A percentile compares a stretch with the other conserved stretches of the same genome.
phyloP scores from a whole-genome alignment of 192 early-diverging fungal genomes.

The Umbelopsis isabellina region DNA sequence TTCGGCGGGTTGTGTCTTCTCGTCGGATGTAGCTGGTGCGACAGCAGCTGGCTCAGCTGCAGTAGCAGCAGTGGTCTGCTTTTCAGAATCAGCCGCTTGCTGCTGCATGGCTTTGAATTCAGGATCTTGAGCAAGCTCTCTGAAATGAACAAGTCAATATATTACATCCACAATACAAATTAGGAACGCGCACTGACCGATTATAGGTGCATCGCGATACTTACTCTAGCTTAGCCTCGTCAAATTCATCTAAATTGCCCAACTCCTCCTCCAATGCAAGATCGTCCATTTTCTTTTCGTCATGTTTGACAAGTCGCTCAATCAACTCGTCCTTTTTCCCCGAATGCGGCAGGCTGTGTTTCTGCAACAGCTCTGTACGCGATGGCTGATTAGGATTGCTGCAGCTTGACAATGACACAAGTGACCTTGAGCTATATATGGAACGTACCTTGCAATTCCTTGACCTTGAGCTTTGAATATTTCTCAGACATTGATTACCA shows the following conservation, averaged over 20 bases:
- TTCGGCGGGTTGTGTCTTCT: background rate
- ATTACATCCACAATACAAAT: background rate
- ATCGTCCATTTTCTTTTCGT: conserved; percentile 46
- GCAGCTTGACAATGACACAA: background rate
- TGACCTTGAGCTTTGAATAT: conserved; percentile 50
- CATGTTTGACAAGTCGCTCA: conserved; percentile 58
- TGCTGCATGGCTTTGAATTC: conserved; percentile 14
- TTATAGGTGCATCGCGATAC: background rate
- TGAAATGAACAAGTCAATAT: background rate
- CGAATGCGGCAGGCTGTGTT: conserved; percentile 53
- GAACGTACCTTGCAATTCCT: conserved; percentile 52
- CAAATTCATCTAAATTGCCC: conserved; percentile 40
- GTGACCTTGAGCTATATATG: background rate
- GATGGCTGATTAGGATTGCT: background rate
- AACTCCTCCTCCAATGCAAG: conserved; percentile 34
- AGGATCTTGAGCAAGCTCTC: conserved; percentile 16
- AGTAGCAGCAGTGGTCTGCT: background rate
- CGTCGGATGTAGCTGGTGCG: background rate
- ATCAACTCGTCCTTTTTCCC: conserved; percentile 74
- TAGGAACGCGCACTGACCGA: background rate
- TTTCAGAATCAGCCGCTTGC: conserved; percentile 5
- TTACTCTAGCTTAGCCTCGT: conserved; percentile 44
- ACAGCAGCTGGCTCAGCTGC: background rate
- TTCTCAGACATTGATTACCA: conserved; percentile 30
- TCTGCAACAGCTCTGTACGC: conserved; percentile 50